A percentile compares a stretch with the other conserved stretches of the same genome.
Conservation (phyloP, 495 filamentous ascomycete species). For the Umbilicaria muhlenbergii region DNA sequence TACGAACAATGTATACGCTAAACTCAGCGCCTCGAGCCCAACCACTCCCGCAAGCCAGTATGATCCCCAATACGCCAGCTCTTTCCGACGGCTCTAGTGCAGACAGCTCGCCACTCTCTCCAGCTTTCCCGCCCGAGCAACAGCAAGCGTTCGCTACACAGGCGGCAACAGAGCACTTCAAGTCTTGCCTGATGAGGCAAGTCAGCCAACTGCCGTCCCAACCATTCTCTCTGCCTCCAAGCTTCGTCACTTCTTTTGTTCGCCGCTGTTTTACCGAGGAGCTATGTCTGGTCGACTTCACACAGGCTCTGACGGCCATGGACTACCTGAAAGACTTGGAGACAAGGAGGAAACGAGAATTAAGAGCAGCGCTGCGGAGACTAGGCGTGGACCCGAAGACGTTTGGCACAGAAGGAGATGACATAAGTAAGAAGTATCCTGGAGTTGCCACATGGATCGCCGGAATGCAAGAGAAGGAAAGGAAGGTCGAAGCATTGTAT, state of each 20-base stretch:
- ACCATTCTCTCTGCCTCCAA: constrained; percentile 48
- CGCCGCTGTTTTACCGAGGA: constrained; percentile 42
- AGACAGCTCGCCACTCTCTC: constrained; percentile 23
- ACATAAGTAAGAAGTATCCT: constrained; percentile 29
- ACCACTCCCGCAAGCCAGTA: constrained; percentile 19
- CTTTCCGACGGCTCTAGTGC: constrained; percentile 19
- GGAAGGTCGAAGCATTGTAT: constrained; percentile 44
- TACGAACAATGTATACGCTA: constrained; percentile 59
- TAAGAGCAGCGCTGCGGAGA: constrained; percentile 27
- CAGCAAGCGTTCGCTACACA: constrained; percentile 19
- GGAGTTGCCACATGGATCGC: constrained; percentile 39
- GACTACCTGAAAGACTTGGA: constrained; percentile 61
- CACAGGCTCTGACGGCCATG: constrained; percentile 52
- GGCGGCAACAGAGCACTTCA: constrained; percentile 43
- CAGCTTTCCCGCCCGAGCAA: constrained; percentile 19
- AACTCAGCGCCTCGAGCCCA: constrained; percentile 41
- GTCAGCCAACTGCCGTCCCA: constrained; percentile 47
- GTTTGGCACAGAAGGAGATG: constrained; percentile 22
- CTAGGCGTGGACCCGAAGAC: constrained; percentile 25
- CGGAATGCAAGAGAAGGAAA: constrained; percentile 34
- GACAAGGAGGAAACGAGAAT: constrained; percentile 44
- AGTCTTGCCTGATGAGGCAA: constrained; percentile 43
- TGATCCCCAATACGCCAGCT: constrained; percentile 19
- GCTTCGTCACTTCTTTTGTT: constrained; percentile 51
- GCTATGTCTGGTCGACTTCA: constrained; percentile 48